Evolutionary conservation across 768 basidiomycete genomes (phyloP).

Genomic region (Neoboletus brunneissimus): DNA sequence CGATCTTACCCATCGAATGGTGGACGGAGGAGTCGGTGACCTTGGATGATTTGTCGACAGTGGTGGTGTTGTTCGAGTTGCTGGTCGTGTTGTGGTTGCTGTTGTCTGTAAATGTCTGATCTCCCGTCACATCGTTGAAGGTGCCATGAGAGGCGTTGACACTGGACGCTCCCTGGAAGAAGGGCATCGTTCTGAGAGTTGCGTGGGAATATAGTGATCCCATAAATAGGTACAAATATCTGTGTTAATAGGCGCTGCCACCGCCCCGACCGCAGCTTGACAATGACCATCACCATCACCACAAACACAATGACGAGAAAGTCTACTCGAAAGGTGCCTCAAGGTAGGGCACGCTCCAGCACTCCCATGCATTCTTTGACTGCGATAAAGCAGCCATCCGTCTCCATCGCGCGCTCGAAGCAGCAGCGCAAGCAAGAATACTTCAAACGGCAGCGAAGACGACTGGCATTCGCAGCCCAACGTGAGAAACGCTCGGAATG

Average conservation of each 20-base stretch:
- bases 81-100: slow-evolving; percentile 15
- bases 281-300: slow-evolving; percentile 5
- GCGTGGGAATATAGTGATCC: too few relatives aligned
- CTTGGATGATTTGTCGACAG: slow-evolving; percentile 13
- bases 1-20: slow-evolving; percentile 22
- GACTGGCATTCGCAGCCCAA: slow-evolving; percentile 19
- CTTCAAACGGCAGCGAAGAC: slow-evolving; percentile 19
- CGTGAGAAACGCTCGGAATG: slow-evolving; percentile 30
- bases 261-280: neutral
- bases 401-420: slow-evolving; percentile 13
- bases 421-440: slow-evolving; percentile 24
- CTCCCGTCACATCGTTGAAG: slow-evolving; percentile 21
- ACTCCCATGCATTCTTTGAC: slow-evolving; percentile 21
- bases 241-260: neutral
- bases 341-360: slow-evolving; percentile 29
- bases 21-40: slow-evolving; percentile 23
- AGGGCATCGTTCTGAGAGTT: slow-evolving; percentile 15
- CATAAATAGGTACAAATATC: neutral
- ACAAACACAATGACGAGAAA: slow-evolving; percentile 21
- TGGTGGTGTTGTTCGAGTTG: slow-evolving; percentile 21
- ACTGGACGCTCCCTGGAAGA: slow-evolving; percentile 22
- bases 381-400: slow-evolving; percentile 25
- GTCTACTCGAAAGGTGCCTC: slow-evolving; percentile 19
- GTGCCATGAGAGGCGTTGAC: slow-evolving; percentile 16
- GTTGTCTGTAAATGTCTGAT: slow-evolving; percentile 19